Evolutionary conservation across 2,329 filamentous ascomycete genomes (phyloP).

Genomic region (Botryotinia narcissicola): DNA sequence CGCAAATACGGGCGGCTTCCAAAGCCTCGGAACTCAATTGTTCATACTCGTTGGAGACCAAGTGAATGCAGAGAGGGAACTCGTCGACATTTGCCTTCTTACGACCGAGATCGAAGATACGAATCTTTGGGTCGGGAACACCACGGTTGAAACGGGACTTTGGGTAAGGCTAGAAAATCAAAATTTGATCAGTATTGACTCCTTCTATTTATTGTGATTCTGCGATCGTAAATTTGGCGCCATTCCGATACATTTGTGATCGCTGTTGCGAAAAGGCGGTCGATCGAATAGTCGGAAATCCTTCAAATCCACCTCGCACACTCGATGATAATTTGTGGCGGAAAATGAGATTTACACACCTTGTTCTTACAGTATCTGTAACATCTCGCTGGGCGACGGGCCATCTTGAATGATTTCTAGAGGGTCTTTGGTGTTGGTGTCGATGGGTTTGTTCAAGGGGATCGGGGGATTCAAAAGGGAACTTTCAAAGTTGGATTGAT

Average conservation of each 20-base stretch:
- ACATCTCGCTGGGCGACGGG: conserved; percentile 97
- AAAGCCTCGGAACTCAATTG: conserved; percentile 99
- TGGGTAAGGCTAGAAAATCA: conserved; percentile 73
- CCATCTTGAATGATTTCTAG: conserved; percentile 81
- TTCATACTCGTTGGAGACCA: conserved; percentile 99
- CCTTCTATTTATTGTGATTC: background rate
- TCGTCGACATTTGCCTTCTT: conserved; percentile 99
- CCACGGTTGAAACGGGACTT: conserved; percentile 99
- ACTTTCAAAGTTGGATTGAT: conserved; percentile 13
- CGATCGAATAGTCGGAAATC: conserved; percentile 9
- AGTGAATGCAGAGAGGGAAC: conserved; percentile 98
- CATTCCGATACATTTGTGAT: background rate
- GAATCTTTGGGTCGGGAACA: conserved; percentile 80
- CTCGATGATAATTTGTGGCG: conserved; percentile 12
- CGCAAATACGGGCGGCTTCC: conserved; percentile 99
- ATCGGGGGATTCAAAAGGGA: conserved; percentile 21
- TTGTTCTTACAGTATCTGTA: conserved; percentile 99
- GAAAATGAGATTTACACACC: conserved; percentile 56
- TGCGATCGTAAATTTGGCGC: background rate
- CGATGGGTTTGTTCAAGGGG: conserved; percentile 28
- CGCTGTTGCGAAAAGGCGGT: conserved; percentile 20
- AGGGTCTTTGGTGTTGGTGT: conserved; percentile 48
- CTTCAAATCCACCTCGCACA: conserved; percentile 17
- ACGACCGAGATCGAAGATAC: conserved; percentile 97
- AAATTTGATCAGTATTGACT: conserved; percentile 26